phyloP scores from a whole-genome alignment of 108 stramenopile species.

The Cafeteria roenbergensis region DNA sequence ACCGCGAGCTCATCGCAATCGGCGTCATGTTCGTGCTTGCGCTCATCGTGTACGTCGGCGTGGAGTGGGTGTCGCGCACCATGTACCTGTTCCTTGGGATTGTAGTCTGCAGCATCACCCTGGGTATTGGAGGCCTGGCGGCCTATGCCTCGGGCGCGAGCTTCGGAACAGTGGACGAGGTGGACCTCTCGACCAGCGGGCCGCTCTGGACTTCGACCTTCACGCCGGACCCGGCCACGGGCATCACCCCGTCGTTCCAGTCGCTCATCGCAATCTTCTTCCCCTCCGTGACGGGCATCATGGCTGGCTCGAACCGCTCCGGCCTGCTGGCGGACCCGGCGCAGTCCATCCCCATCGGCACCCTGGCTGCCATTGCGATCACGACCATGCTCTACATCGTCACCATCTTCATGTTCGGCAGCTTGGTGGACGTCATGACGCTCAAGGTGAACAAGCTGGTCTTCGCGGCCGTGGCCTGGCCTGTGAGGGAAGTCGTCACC shows the following conservation, averaged over 20 bases:
- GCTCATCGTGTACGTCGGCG: conserved; percentile 42
- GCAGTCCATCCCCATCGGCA: conserved; percentile 51
- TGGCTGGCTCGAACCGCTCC: conserved; percentile 51
- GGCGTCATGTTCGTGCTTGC: conserved; percentile 31
- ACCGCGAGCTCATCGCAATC: conserved; percentile 37
- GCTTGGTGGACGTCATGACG: conserved; percentile 37
- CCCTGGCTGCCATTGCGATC: conserved; percentile 44
- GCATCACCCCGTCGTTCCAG: conserved; percentile 45
- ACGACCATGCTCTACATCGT: conserved; percentile 32
- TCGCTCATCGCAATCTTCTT: conserved; percentile 57
- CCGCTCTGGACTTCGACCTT: conserved; percentile 29
- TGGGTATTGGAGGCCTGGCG: conserved; percentile 32
- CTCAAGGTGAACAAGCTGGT: conserved; percentile 56
- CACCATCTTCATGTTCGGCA: conserved; percentile 51
- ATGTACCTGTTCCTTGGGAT: conserved; percentile 44
- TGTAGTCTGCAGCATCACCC: conserved; percentile 37
- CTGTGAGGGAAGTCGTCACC: conserved; percentile 42
- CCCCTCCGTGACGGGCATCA: conserved; percentile 60
- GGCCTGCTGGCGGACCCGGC: conserved; percentile 51
- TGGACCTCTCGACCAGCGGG: conserved; percentile 5
- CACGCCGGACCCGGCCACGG: conserved; percentile 48
- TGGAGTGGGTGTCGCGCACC: conserved; percentile 39
- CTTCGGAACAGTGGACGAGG: conserved; percentile 22
- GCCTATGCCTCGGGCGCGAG: conserved; percentile 34
- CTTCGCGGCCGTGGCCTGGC: conserved; percentile 50